phyloP scores from a whole-genome alignment of 2,329 filamentous ascomycete species.

The Magnaporthales sp. region DNA sequence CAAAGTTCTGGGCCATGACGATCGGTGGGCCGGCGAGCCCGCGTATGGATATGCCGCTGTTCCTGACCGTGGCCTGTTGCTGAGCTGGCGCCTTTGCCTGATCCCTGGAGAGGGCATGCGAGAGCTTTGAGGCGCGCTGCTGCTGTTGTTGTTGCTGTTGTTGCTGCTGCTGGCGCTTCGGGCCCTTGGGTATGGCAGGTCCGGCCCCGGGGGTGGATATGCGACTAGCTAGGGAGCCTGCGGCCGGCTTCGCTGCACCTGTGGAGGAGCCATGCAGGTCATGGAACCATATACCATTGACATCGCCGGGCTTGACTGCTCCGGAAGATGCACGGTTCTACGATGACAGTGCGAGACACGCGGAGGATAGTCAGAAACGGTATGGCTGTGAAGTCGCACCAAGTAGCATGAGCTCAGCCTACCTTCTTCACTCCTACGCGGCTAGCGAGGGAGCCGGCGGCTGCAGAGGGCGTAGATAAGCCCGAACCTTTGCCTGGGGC shows the following conservation, averaged over 20 bases:
- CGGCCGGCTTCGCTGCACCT: constrained; percentile 17
- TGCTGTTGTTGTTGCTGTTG: constrained; percentile 15
- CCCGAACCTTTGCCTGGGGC: constrained; percentile 24
- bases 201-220: constrained; percentile 29
- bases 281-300: constrained; percentile 63
- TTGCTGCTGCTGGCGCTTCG: constrained; percentile 13
- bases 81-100: constrained; percentile 24
- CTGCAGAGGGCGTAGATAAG: constrained; percentile 27
- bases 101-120: constrained; percentile 33
- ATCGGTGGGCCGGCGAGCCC: constrained; percentile 66
- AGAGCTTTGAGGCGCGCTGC: constrained; percentile 31
- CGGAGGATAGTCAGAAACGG: constrained; percentile 9
- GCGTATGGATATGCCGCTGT: constrained; percentile 55
- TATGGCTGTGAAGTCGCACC: constrained; percentile 8
- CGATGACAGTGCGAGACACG: constrained; percentile 15
- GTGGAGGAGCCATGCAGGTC: constrained; percentile 49
- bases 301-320: constrained; percentile 33
- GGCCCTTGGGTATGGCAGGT: constrained; percentile 3
- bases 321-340: constrained; percentile 2
- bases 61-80: constrained; percentile 26
- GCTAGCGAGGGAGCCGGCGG: constrained; percentile 53
- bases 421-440: constrained; percentile 68
- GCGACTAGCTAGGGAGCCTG: constrained; percentile 36
- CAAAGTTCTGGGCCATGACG: constrained; percentile 74
- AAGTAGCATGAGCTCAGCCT: constrained; percentile 13